Evolutionary conservation across 2,329 filamentous ascomycete species (phyloP).

Genomic region (Acrocalymma vagum): DNA sequence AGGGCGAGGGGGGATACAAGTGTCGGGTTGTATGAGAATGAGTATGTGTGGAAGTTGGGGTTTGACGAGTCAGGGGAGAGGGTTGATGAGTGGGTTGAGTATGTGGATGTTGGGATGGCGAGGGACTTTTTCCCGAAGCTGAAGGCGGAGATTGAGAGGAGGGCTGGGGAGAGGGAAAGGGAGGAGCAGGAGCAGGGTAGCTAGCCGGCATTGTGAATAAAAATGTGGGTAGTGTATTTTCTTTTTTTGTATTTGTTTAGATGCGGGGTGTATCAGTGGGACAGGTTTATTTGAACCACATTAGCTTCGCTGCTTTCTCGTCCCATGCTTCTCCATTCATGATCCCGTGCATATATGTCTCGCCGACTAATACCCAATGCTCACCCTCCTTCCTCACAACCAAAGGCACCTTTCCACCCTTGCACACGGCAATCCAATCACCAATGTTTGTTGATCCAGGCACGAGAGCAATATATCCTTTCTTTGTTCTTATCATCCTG

Average conservation of each 20-base stretch:
- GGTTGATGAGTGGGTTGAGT: conserved; percentile 33
- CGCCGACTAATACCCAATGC: conserved; percentile 16
- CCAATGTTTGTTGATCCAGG: conserved; percentile 15
- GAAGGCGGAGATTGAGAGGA: conserved; percentile 21
- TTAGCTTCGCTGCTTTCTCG: conserved; percentile 4
- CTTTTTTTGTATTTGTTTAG: too few relatives aligned
- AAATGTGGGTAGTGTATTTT: too few relatives aligned
- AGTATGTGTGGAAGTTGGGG: conserved; percentile 41
- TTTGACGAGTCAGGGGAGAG: conserved; percentile 22
- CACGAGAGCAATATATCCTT: conserved; percentile 24
- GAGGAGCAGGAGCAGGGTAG: too few relatives aligned
- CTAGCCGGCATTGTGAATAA: too few relatives aligned
- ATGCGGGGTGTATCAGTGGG: too few relatives aligned
- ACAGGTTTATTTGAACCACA: conserved; percentile 19
- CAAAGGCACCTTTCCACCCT: conserved; percentile 26
- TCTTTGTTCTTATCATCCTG: conserved; percentile 19
- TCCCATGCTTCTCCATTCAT: conserved; percentile 29
- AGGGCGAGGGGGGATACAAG: conserved; percentile 41
- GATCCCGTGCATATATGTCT: conserved; percentile 23
- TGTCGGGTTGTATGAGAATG: conserved; percentile 29
- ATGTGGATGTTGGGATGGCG: conserved; percentile 36
- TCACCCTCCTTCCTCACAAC: conserved; percentile 4
- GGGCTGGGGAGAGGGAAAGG: too few relatives aligned
- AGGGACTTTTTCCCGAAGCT: conserved; percentile 40
- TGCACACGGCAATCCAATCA: conserved; percentile 22